Percentiles rank a stretch among this genome's conserved stretches.
Evolutionary conservation across 768 basidiomycete species (phyloP).

Genomic region (Psilocybe azurescens): DNA sequence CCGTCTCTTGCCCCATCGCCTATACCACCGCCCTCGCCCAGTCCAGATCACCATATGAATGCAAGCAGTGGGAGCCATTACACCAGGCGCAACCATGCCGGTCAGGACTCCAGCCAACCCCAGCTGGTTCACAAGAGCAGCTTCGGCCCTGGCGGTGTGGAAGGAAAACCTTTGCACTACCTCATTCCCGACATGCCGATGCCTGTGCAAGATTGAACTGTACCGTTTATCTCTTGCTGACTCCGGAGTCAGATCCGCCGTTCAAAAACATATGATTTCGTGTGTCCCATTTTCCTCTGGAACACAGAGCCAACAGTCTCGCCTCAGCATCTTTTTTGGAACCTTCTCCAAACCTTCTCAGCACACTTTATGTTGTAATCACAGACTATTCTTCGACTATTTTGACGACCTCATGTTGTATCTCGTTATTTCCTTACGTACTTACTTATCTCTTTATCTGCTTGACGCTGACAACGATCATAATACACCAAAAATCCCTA

Average conservation of each 20-base stretch:
- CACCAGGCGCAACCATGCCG: conserved; percentile 29
- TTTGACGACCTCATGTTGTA: conserved; percentile 7
- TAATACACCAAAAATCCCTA: not conserved
- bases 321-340: conserved; percentile 4
- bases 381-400: conserved; percentile 6
- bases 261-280: too few species aligned
- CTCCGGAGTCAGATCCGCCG: not conserved
- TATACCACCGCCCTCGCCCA: conserved; percentile 13
- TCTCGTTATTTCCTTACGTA: conserved; percentile 5
- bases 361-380: not conserved
- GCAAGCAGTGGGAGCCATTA: conserved; percentile 27
- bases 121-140: conserved; percentile 45
- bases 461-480: conserved; percentile 5
- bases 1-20: conserved; percentile 19
- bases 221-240: not conserved
- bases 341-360: not conserved
- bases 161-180: conserved; percentile 54
- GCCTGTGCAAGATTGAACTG: conserved; percentile 21
- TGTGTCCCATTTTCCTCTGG: too few species aligned
- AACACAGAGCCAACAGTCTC: too few species aligned
- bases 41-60: conserved; percentile 7
- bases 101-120: conserved; percentile 20
- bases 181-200: conserved; percentile 64
- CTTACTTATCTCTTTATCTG: conserved; percentile 6
- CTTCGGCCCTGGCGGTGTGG: conserved; percentile 45